Base-by-base conservation (phyloP, 805 yeast species). In the Wickerhamomyces bisporus region DNA sequence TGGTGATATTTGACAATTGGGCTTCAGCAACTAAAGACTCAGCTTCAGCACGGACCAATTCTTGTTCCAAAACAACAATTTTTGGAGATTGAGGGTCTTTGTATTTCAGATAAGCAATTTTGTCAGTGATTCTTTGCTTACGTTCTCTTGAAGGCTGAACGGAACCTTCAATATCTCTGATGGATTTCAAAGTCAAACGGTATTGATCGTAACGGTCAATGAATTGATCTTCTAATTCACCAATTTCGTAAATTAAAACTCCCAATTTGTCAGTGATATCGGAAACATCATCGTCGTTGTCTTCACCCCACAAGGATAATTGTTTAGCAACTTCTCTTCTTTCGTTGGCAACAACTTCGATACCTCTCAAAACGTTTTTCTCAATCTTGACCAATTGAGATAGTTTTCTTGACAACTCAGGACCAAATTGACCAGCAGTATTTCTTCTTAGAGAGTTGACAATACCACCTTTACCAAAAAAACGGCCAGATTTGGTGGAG, bases 11-110 rank as follows among this genome's bases (percentile, higher is more conserved):
- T 27, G 91, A 82, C 53, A 86, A 72, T 69, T 86, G 95, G 23
- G 94, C 94, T 68, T 86, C 95, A 35, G 95, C 95, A 52, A 86
- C 95, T 48, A 86, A 71, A 36, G 88, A 81, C 66, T 86, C 95
- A 39, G 95, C 95, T 67, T 86, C 95, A 27, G 93, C 93, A 66
- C 95, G 75, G 42, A 86, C 95, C 59, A 86, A 71, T 65, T 86
- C 94, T 64, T 86, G 94, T 69, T 86, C 94, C 60, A 86, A 71
- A 40, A 85, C 79, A 39, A 78, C 74, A 48, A 86, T 80, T 70
- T 82, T 84, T 50, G 73, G 87, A 30, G 88, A 79, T 64, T 80
- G 81, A 40, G 94, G 91, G 65, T 82, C 88, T 68, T 84, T 84
- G 71, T 84, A 83, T 66, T 85, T 82, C 64, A 84, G 70, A 64